Conservation (phyloP, 352 stramenopile species). For the Globisporangium cederbergense region DNA sequence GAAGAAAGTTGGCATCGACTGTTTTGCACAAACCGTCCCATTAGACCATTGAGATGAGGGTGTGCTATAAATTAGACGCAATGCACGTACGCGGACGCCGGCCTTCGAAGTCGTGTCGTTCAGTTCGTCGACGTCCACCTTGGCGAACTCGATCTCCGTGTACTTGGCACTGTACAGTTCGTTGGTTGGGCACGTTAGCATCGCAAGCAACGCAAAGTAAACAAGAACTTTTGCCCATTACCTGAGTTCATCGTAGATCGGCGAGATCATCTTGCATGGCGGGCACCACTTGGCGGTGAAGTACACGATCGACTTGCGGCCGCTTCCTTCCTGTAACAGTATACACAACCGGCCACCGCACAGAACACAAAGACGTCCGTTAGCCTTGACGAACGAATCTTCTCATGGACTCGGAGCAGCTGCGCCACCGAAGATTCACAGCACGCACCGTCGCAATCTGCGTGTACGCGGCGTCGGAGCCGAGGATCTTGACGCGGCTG, state of each 20-base stretch:
- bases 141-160: constrained; percentile 75
- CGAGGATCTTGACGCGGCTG: constrained; percentile 73
- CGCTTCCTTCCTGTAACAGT: constrained; percentile 43
- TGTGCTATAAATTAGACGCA: neutral
- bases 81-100: constrained; percentile 66
- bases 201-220: neutral
- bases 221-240: constrained; percentile 11
- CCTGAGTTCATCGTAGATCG: constrained; percentile 86
- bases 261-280: constrained; percentile 90
- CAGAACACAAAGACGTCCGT: neutral
- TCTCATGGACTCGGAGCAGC: neutral
- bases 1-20: constrained; percentile 90
- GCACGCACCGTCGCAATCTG: constrained; percentile 56
- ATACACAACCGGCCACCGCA: neutral
- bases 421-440: neutral
- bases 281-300: constrained; percentile 89
- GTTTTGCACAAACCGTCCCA: constrained; percentile 1
- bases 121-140: constrained; percentile 83
- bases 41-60: constrained; percentile 1
- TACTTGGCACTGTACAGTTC: constrained; percentile 38
- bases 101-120: constrained; percentile 76
- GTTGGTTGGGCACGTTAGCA: neutral
- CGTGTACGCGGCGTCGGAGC: constrained; percentile 70
- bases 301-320: constrained; percentile 81
- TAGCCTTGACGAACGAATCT: neutral